These are phyloP conservation scores for Rhodofomes roseus DNA, from an alignment of 1,284 basidiomycete genomes.

Conservation along the genomic window DNA sequence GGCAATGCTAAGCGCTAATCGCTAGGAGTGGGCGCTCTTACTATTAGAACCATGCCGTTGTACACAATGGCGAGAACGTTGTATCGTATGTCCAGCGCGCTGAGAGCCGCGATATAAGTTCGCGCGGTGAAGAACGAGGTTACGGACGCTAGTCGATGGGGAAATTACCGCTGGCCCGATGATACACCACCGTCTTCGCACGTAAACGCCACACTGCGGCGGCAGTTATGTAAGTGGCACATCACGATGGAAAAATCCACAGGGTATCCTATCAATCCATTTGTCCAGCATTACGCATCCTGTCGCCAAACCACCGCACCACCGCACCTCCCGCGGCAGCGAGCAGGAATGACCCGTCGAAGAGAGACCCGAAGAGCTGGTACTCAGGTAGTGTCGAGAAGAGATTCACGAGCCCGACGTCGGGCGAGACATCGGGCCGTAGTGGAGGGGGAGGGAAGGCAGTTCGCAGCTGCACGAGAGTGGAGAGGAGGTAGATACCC, in stretches of 20 bases:
- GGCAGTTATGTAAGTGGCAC: not conserved
- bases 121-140: too few relatives aligned
- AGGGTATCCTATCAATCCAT: not conserved
- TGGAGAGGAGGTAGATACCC: constrained; percentile 77
- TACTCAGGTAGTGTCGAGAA: constrained; percentile 72
- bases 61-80: too few relatives aligned
- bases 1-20: too few relatives aligned
- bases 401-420: constrained; percentile 42
- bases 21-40: too few relatives aligned
- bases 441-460: constrained; percentile 60
- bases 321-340: constrained; percentile 45
- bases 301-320: constrained; percentile 45
- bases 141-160: too few relatives aligned
- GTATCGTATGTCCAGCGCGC: too few relatives aligned
- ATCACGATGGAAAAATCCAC: not conserved
- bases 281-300: constrained; percentile 12
- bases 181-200: too few relatives aligned
- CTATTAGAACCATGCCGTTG: too few relatives aligned
- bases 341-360: constrained; percentile 67
- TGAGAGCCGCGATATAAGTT: too few relatives aligned
- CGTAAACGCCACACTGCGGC: too few relatives aligned
- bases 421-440: constrained; percentile 18
- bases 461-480: constrained; percentile 71
- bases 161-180: too few relatives aligned
- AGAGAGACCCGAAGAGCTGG: constrained; percentile 67